Evolutionary conservation across 2,329 filamentous ascomycete genomes (phyloP).

Genomic region (Botrytis deweyae): DNA sequence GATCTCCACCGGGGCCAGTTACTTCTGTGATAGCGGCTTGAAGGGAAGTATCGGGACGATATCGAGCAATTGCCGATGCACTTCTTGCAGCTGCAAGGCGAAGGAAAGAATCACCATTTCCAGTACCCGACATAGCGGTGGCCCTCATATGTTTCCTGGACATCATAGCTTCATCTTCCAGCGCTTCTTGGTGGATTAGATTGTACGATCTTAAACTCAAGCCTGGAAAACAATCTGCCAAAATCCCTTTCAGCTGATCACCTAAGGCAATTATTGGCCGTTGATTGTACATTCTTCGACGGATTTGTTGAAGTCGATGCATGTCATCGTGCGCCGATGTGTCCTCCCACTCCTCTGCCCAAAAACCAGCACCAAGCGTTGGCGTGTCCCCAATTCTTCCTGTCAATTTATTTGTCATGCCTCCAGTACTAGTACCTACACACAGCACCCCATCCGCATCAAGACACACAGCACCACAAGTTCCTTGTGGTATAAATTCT

Average conservation of each 20-base stretch:
- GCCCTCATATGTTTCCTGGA: slow-evolving; percentile 31
- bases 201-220: slow-evolving; percentile 41
- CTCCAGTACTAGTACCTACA: slow-evolving; percentile 67
- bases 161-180: slow-evolving; percentile 32
- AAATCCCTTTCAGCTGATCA: slow-evolving; percentile 47
- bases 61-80: slow-evolving; percentile 70
- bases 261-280: slow-evolving; percentile 44
- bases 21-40: slow-evolving; percentile 61
- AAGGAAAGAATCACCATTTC: slow-evolving; percentile 87
- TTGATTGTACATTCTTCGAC: slow-evolving; percentile 24
- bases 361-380: slow-evolving; percentile 79
- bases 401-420: slow-evolving; percentile 84
- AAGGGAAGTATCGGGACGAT: slow-evolving; percentile 48
- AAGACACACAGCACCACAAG: slow-evolving; percentile 77
- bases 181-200: slow-evolving; percentile 8
- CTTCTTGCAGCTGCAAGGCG: slow-evolving; percentile 70
- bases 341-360: slow-evolving; percentile 79
- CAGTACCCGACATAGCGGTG: slow-evolving; percentile 71
- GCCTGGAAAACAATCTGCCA: slow-evolving; percentile 60
- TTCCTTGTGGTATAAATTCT: slow-evolving; percentile 77
- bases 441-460: slow-evolving; percentile 75
- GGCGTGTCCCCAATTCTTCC: slow-evolving; percentile 86
- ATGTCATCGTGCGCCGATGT: slow-evolving; percentile 35
- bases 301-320: slow-evolving; percentile 38
- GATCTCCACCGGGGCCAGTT: slow-evolving; percentile 68